phyloP scores from a whole-genome alignment of 2,329 filamentous ascomycete genomes.

The Penicillium sp. region DNA sequence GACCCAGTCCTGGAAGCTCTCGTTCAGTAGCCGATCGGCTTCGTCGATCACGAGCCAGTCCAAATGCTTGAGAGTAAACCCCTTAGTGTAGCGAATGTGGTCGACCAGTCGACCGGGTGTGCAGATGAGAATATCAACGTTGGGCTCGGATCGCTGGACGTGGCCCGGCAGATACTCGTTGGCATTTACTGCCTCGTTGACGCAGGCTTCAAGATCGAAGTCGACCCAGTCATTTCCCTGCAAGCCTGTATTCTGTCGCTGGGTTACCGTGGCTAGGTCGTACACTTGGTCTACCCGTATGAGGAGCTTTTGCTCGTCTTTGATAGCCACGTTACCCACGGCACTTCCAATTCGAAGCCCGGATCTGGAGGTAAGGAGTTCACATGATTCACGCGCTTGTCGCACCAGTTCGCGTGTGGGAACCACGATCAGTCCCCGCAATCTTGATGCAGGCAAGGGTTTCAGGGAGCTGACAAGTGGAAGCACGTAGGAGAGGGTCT shows the following conservation, averaged over 20 bases:
- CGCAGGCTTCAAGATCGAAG: conserved; percentile 47
- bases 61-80: conserved; percentile 74
- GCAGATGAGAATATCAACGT: conserved; percentile 83
- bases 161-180: conserved; percentile 56
- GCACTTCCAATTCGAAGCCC: conserved; percentile 77
- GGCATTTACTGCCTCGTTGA: conserved; percentile 42
- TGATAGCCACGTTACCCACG: conserved; percentile 74
- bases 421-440: conserved; percentile 80
- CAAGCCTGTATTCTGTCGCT: conserved; percentile 44
- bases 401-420: conserved; percentile 87
- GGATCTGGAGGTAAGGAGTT: conserved; percentile 69
- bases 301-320: conserved; percentile 60
- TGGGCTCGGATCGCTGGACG: conserved; percentile 64
- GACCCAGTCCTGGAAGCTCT: conserved; percentile 92
- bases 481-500: conserved; percentile 86
- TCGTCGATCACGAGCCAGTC: conserved; percentile 92
- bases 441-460: conserved; percentile 59
- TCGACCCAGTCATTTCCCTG: conserved; percentile 48
- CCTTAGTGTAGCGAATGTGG: conserved; percentile 78
- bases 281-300: conserved; percentile 67
- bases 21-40: conserved; percentile 84
- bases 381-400: conserved; percentile 77
- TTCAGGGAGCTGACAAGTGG: conserved; percentile 79
- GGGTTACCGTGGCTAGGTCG: conserved; percentile 60
- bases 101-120: conserved; percentile 91